phyloP scores from a whole-genome alignment of 768 basidiomycete genomes.

The Leccinum rimulosum region DNA sequence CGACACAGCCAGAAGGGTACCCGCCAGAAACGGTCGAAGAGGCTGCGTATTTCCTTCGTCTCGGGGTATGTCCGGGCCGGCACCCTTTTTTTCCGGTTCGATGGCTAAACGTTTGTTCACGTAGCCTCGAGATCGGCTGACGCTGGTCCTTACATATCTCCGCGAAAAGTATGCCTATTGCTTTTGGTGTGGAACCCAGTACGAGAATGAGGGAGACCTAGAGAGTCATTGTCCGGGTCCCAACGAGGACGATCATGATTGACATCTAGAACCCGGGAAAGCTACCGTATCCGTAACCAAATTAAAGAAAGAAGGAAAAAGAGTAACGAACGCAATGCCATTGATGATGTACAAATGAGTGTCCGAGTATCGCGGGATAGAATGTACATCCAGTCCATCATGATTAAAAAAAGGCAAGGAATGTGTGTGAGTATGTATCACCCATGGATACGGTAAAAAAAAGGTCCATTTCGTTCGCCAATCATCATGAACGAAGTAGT shows the following conservation, averaged over 20 bases:
- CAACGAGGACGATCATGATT: conserved; percentile 80
- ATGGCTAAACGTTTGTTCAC: conserved; percentile 12
- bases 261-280: conserved; percentile 18
- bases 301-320: neutral
- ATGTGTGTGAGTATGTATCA: conserved; percentile 9
- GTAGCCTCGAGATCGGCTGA: conserved; percentile 70
- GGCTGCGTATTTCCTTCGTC: conserved; percentile 60
- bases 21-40: conserved; percentile 62
- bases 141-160: conserved; percentile 68
- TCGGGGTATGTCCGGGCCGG: conserved; percentile 45
- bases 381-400: conserved; percentile 21
- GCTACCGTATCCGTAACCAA: neutral
- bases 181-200: conserved; percentile 86
- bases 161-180: conserved; percentile 73
- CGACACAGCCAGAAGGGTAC: conserved; percentile 36
- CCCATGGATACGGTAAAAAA: neutral
- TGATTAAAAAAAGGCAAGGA: conserved; percentile 13
- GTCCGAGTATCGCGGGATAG: conserved; percentile 23
- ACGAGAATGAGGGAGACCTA: conserved; percentile 60
- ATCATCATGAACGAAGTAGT: neutral
- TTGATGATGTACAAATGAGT: conserved; percentile 31
- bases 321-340: conserved; percentile 19
- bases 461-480: neutral
- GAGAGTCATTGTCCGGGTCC: conserved; percentile 66
- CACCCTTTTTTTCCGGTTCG: conserved; percentile 6